These are phyloP conservation scores for Bipolaris oryzae DNA, from an alignment of 2,329 filamentous ascomycete genomes.

Conservation along the genomic window DNA sequence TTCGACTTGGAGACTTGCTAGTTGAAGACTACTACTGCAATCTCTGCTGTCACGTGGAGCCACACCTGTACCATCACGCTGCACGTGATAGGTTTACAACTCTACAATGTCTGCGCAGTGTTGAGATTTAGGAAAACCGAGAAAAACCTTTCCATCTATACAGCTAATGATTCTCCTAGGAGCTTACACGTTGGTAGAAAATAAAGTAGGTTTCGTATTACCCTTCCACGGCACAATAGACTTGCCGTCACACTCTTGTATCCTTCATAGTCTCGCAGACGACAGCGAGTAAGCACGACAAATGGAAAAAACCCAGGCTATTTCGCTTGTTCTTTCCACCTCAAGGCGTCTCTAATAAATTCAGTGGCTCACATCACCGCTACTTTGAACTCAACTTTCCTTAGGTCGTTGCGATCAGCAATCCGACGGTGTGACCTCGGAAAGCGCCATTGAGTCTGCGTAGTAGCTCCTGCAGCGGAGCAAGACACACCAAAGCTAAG, in stretches of 20 bases:
- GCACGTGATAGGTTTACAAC: not conserved
- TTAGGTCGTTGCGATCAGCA: slow-evolving; percentile 57
- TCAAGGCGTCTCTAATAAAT: not conserved
- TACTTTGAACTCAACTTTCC: not conserved
- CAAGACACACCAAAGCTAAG: not conserved
- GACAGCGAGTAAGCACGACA: no score
- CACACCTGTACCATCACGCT: not conserved
- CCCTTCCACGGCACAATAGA: not conserved
- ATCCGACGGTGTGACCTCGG: slow-evolving; percentile 49
- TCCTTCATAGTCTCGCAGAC: no score
- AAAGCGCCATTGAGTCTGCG: not conserved
- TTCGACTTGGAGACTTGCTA: not conserved
- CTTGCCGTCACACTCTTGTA: not conserved
- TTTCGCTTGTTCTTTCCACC: no score
- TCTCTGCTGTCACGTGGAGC: not conserved
- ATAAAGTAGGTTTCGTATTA: not conserved
- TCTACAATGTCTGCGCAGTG: not conserved
- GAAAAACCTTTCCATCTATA: not conserved
- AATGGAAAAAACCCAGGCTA: no score
- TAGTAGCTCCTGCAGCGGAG: not conserved
- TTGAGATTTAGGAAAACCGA: not conserved
- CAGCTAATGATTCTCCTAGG: no score
- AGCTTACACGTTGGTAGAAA: not conserved
- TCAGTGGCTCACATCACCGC: not conserved
- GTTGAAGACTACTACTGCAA: not conserved